Evolutionary conservation across 108 stramenopile species (phyloP).

Genomic region (Asterionellopsis glacialis): DNA sequence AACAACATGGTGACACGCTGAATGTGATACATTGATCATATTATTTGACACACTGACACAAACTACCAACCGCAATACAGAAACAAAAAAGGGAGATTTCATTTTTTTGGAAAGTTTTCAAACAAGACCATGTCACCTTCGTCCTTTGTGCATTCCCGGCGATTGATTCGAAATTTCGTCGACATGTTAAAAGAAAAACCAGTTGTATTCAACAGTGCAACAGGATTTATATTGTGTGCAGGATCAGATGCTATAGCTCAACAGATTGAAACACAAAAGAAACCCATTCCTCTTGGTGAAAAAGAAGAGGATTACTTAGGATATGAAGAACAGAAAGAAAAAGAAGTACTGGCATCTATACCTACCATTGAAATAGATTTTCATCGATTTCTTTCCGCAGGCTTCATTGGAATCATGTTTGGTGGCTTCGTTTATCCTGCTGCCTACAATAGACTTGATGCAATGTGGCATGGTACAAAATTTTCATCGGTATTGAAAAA

Average conservation of each 20-base stretch:
- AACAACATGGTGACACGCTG: no score
- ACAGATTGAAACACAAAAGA: constrained; percentile 10
- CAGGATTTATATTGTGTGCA: constrained; percentile 23
- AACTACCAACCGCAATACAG: no score
- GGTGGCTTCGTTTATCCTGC: constrained; percentile 49
- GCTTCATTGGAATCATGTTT: constrained; percentile 30
- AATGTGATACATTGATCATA: no score
- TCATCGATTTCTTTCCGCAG: constrained; percentile 28
- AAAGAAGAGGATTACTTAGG: background rate
- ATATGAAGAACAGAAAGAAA: background rate
- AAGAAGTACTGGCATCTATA: background rate
- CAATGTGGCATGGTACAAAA: constrained; percentile 23
- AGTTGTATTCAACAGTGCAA: constrained; percentile 26
- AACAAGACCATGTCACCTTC: background rate
- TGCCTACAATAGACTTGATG: constrained; percentile 42
- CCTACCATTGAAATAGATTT: background rate
- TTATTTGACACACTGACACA: no score
- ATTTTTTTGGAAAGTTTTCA: no score
- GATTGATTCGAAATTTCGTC: background rate
- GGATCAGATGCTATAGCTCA: constrained; percentile 34
- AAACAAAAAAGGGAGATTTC: no score
- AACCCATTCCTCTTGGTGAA: background rate
- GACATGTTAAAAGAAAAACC: constrained; percentile 7
- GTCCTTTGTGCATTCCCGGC: background rate
- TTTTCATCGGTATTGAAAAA: constrained; percentile 35